A percentile compares a stretch with the other conserved stretches of the same genome.
Evolutionary conservation across 2,329 filamentous ascomycete species (phyloP).

Genomic region (Trichoderma guizhouense): DNA sequence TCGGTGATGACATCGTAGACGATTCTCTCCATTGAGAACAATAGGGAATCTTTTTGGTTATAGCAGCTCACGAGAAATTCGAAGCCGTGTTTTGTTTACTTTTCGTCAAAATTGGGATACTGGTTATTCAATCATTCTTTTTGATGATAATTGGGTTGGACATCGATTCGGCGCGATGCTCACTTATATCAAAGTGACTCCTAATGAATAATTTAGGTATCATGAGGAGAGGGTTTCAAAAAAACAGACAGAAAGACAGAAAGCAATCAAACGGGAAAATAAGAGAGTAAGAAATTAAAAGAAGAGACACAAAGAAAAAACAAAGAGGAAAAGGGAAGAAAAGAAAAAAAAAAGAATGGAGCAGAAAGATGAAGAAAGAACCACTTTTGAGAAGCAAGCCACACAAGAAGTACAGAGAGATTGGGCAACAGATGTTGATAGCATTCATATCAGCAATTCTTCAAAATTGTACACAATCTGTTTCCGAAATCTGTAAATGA

Average conservation of each 20-base stretch:
- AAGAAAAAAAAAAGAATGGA: no score
- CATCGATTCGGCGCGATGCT: background rate
- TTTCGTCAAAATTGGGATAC: background rate
- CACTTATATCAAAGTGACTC: background rate
- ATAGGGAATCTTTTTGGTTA: no score
- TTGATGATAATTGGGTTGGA: background rate
- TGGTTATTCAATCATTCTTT: background rate
- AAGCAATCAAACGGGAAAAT: background rate
- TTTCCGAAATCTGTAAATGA: background rate
- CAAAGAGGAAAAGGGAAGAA: no score
- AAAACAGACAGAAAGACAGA: background rate
- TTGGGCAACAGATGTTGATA: background rate
- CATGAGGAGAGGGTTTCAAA: background rate
- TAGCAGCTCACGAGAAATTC: background rate
- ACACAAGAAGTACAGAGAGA: background rate
- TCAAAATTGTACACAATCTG: background rate
- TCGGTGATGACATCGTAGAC: background rate
- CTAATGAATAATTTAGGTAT: background rate
- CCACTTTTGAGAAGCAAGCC: no score
- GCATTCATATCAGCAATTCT: fast-evolving
- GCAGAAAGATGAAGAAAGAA: no score
- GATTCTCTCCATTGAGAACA: background rate
- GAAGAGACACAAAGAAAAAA: no score
- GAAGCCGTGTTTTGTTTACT: background rate
- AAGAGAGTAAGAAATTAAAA: background rate